Evolutionary conservation across 169 alveolate species (phyloP), one percentile per base, ranked within the genome.

Genomic region (Plasmodium relictum): DNA sequence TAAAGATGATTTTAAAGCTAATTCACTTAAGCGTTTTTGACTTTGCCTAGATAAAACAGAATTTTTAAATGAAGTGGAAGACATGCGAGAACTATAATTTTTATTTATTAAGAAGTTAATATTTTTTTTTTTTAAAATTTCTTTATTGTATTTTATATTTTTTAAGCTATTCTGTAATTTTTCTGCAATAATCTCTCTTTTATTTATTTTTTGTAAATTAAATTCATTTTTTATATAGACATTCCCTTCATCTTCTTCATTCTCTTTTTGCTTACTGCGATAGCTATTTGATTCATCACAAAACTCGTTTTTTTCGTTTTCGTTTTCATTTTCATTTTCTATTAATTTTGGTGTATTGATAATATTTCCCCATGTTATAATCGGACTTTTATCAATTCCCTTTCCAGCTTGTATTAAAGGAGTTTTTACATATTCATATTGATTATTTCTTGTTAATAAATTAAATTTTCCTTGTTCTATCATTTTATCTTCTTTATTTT

Each of bases 401-500:
- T 91, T 80, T 24, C 94, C 94, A 0, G 94, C 94, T 16, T 69
- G 59, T 45, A 74, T 91, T 14, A 88, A 22, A 18, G 96, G 96
- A 24, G 96, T 93, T 0, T 74, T 44, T 14, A 93, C 94, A 63
- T 88, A 93, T 63, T 91, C 89, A 73, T 80, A 89, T 7, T 42
- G 85, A 61, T 89, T 22, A 20, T 83, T 88, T 56, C 80, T 92
- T 59, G 10, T 26, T 62, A 89, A 86, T 62, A 74, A 73, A 39
- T 92, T 68, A 52, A 91, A 71, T 2, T 93, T 93, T 22, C 88
- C 85, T 63, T 83, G 85, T 10, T 78, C 73, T 37, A 93, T 48
- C 88, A 92, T 85, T 62, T 93, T 88, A 9, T 92, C 63, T 24
- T 91, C 87, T 72, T 91, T 83, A 1, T 59, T 87, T 63, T 93